A percentile compares a stretch with the other conserved stretches of the same genome.
Evolutionary conservation across 768 basidiomycete species (phyloP).

Genomic region (Mycena belliarum): DNA sequence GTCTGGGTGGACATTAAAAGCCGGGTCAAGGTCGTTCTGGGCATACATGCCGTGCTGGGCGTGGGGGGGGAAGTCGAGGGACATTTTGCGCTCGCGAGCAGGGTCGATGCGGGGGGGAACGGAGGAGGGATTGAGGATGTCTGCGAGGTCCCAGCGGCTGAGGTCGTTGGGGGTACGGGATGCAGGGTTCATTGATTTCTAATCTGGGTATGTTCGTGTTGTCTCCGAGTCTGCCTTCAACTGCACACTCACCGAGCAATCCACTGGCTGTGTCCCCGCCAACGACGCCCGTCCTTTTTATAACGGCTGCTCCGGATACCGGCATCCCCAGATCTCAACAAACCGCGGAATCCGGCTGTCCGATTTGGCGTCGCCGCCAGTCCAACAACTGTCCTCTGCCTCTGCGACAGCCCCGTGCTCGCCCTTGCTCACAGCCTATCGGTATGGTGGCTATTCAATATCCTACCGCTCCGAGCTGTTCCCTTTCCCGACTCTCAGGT

Average conservation of each 20-base stretch:
- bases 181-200: slow-evolving; percentile 6
- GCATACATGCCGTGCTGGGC: slow-evolving; percentile 51
- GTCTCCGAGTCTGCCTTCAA: no score
- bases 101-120: slow-evolving; percentile 14
- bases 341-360: slow-evolving; percentile 13
- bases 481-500: slow-evolving; percentile 29
- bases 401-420: slow-evolving; percentile 26
- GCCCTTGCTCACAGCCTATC: slow-evolving; percentile 37
- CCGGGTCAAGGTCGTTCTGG: slow-evolving; percentile 58
- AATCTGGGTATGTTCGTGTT: neutral
- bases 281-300: neutral
- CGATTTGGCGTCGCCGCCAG: neutral
- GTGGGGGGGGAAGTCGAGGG: slow-evolving; percentile 53
- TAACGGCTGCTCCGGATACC: slow-evolving; percentile 7
- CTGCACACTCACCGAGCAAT: no score
- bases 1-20: slow-evolving; percentile 48
- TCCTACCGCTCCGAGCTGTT: slow-evolving; percentile 47
- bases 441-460: slow-evolving; percentile 40
- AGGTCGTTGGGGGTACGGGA: slow-evolving; percentile 11
- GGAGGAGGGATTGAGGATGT: slow-evolving; percentile 45
- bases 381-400: slow-evolving; percentile 24
- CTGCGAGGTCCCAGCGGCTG: slow-evolving; percentile 39
- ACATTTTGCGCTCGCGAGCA: slow-evolving; percentile 44
- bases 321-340: slow-evolving; percentile 14
- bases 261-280: no score